Evolutionary conservation across 495 filamentous ascomycete species (phyloP).

Genomic region (Cercophora samala): DNA sequence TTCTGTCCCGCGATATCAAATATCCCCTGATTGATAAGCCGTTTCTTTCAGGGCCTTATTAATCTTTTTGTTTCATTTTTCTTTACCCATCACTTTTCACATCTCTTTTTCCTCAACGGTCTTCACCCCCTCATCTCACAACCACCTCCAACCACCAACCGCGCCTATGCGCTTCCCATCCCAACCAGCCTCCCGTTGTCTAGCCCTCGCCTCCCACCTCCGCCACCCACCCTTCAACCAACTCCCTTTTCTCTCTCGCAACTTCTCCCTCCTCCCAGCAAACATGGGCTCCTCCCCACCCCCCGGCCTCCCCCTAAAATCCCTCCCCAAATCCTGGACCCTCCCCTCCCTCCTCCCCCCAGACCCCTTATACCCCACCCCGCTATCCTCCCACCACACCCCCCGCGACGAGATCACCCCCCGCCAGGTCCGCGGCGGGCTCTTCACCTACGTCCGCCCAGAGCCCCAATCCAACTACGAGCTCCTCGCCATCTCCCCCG

Average conservation of each 20-base stretch:
- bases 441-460: constrained; percentile 89
- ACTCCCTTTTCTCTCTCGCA: constrained; percentile 12
- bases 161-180: constrained; percentile 32
- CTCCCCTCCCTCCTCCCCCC: constrained; percentile 78
- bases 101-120: neutral
- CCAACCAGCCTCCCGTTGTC: constrained; percentile 28
- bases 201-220: constrained; percentile 31
- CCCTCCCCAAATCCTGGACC: constrained; percentile 79
- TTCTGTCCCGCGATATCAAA: neutral
- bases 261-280: neutral
- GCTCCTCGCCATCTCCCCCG: constrained; percentile 71
- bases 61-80: neutral
- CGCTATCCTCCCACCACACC: constrained; percentile 72
- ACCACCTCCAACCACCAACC: neutral
- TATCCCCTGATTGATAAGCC: neutral
- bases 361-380: constrained; percentile 77
- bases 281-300: constrained; percentile 10
- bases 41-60: neutral
- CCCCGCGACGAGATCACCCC: constrained; percentile 73
- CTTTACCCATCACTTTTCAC: neutral
- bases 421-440: constrained; percentile 75
- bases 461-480: constrained; percentile 66
- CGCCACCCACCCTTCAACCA: constrained; percentile 15
- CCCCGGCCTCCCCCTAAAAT: constrained; percentile 50
- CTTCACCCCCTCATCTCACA: neutral